These are phyloP conservation scores for Pyricularia pennisetigena DNA, from an alignment of 2,329 filamentous ascomycete genomes.

Conservation along the genomic window DNA sequence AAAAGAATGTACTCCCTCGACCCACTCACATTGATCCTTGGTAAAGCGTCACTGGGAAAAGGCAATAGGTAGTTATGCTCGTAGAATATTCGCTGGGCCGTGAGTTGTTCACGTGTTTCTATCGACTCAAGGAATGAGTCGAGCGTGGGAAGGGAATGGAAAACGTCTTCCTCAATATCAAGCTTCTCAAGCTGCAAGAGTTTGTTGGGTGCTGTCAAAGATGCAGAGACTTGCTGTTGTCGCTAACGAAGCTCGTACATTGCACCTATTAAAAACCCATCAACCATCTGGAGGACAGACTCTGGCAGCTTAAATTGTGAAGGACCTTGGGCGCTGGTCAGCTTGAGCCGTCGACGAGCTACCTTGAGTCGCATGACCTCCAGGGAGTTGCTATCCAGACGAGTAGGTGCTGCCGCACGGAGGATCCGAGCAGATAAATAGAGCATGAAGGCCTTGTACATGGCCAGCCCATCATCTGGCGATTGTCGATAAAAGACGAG, in stretches of 20 bases:
- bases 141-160: background rate
- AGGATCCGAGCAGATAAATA: background rate
- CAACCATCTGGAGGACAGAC: background rate
- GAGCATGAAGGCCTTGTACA: conserved; percentile 3
- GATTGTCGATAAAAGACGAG: background rate
- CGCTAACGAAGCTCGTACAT: background rate
- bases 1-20: conserved; percentile 3
- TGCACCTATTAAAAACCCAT: background rate
- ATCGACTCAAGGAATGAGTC: background rate
- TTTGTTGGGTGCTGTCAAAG: too few species aligned
- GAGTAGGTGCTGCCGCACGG: too few species aligned
- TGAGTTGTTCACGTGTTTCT: background rate
- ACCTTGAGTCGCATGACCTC: background rate
- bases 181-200: background rate
- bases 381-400: background rate
- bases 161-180: background rate
- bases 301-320: background rate
- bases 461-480: background rate
- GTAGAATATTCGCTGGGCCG: background rate
- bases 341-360: background rate
- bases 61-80: background rate
- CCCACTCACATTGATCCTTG: background rate
- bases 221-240: background rate
- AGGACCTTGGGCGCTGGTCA: background rate
- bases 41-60: background rate